Evolutionary conservation across 2,329 filamentous ascomycete species (phyloP).

Genomic region (Neofusicoccum umdonicola): DNA sequence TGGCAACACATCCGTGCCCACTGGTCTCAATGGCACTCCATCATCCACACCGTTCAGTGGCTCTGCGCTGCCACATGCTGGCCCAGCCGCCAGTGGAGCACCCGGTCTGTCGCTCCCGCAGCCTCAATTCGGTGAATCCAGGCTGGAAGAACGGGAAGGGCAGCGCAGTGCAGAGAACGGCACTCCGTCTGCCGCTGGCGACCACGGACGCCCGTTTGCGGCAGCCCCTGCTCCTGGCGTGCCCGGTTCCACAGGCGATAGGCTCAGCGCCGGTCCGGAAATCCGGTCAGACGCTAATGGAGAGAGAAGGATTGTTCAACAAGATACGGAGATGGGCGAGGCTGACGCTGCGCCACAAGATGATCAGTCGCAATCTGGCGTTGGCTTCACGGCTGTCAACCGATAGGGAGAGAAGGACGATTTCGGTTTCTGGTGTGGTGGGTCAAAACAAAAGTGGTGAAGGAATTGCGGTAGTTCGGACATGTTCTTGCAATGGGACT

Average conservation of each 20-base stretch:
- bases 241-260: slow-evolving; percentile 16
- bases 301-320: slow-evolving; percentile 23
- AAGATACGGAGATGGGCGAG: slow-evolving; percentile 41
- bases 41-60: slow-evolving; percentile 17
- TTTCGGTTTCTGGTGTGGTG: too few relatives aligned
- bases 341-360: slow-evolving; percentile 18
- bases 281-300: slow-evolving; percentile 33
- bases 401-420: slow-evolving; percentile 21
- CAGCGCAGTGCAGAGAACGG: slow-evolving; percentile 21
- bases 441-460: too few relatives aligned
- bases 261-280: slow-evolving; percentile 20
- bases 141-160: slow-evolving; percentile 19
- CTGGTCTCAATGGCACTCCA: slow-evolving; percentile 30
- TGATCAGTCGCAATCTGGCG: neutral
- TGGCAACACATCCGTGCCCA: slow-evolving; percentile 24
- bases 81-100: slow-evolving; percentile 28
- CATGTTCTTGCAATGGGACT: too few relatives aligned
- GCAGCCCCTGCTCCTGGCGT: slow-evolving; percentile 19
- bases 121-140: slow-evolving; percentile 20
- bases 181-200: slow-evolving; percentile 25
- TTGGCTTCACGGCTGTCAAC: slow-evolving; percentile 39
- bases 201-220: slow-evolving; percentile 26
- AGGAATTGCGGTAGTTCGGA: too few relatives aligned
- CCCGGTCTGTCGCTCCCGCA: slow-evolving; percentile 20
- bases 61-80: slow-evolving; percentile 24